Evolutionary conservation across 2,329 filamentous ascomycete species (phyloP), one percentile per base, ranked within the genome.

Genomic region (Diplodia sapinea): DNA sequence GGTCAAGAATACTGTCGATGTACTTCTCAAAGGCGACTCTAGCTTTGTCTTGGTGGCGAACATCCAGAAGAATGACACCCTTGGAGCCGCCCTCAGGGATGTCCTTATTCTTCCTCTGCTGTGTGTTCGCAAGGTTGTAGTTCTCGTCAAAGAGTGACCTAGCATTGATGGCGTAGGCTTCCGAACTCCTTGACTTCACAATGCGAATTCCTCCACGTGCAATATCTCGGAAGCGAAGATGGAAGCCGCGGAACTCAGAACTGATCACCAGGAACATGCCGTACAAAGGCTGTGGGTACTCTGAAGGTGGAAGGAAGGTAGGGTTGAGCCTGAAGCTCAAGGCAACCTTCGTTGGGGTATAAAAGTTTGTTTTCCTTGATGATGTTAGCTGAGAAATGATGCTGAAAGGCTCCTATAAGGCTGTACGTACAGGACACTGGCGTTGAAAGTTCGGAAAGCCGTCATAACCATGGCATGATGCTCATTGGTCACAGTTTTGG

Each of bases 101-200:
- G 75, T 99, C 95, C 85, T 99, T 99, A 86, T 99, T 99, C 87
- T 99, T 99, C 77, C 95, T 92, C 82, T 99, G 95, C 81, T 99
- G 95, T 0, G 95, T 99, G 81, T 96, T 98, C 71, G 95, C 94
- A 69, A 99, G 87, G 71, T 95, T 96, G 82, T 99, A 99, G 82
- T 99, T 99, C 83, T 99, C 95, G 74, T 99, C 95, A 74, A 99
- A 99, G 70, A 99, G 86, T 68, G 93, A 97, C 69, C 95, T 91
- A 47, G 94, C 94, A 77, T 99, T 99, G 84, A 98, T 98, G 70
- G 90, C 87, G 78, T 97, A 99, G 2, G 94, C 92, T 80, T 99
- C 95, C 79, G 93, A 92, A 81, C 94, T 97, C 74, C 95, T 89
- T 68, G 94, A 98, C 85, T 98, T 98, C 81, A 99, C 95, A 71